Percentiles rank a stretch among this genome's conserved stretches.
phyloP scores from a whole-genome alignment of 1,284 basidiomycete genomes.

The Ceratobasidium sp. region DNA sequence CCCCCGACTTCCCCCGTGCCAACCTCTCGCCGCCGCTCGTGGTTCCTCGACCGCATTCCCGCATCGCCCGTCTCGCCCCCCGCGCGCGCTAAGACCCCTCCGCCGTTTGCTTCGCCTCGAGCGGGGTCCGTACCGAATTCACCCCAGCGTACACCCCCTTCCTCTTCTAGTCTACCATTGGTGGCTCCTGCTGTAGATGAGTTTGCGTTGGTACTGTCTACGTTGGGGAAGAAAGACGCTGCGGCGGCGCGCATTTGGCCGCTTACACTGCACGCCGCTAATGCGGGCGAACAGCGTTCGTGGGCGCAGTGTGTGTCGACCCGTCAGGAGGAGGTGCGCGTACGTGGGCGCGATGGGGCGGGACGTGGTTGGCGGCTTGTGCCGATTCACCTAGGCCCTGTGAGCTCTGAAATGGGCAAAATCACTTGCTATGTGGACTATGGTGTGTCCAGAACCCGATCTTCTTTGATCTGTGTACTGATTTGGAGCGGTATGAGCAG shows the following conservation, averaged over 20 bases:
- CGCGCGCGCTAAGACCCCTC: conserved; percentile 36
- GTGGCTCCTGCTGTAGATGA: neutral
- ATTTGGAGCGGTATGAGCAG: neutral
- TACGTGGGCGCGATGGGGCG: conserved; percentile 23
- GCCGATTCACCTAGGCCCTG: conserved; percentile 16
- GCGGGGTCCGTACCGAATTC: neutral
- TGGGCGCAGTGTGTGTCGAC: conserved; percentile 30
- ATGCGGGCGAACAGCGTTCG: conserved; percentile 28
- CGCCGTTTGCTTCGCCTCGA: conserved; percentile 4
- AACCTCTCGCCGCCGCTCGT: conserved; percentile 22
- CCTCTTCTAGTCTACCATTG: conserved; percentile 1
- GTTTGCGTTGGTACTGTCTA: conserved; percentile 26
- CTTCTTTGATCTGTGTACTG: neutral
- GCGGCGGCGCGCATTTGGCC: conserved; percentile 15
- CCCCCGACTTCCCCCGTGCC: neutral
- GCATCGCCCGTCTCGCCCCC: conserved; percentile 12
- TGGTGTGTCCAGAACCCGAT: conserved; percentile 8
- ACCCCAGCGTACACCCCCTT: neutral
- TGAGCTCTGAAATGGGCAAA: neutral
- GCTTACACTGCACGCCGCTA: conserved; percentile 16
- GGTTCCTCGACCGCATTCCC: conserved; percentile 39
- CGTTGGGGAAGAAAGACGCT: conserved; percentile 21
- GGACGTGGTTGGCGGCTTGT: conserved; percentile 15
- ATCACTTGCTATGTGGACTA: conserved; percentile 40
- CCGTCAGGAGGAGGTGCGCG: conserved; percentile 30